A percentile compares a stretch with the other conserved stretches of the same genome.
These are phyloP conservation scores for Crithidia expoeki DNA, from an alignment of 208 protist species.

Conservation along the genomic window DNA sequence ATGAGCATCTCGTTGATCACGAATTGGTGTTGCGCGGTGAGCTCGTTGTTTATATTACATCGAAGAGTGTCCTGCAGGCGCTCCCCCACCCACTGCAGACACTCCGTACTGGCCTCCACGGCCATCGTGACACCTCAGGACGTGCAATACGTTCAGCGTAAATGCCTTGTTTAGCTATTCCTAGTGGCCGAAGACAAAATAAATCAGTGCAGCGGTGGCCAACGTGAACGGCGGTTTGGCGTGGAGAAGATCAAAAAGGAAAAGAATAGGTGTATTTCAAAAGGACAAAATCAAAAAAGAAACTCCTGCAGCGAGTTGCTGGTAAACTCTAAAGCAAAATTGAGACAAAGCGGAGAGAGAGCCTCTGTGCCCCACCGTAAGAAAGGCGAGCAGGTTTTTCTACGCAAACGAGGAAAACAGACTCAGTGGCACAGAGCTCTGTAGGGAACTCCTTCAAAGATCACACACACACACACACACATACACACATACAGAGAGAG, in stretches of 20 bases:
- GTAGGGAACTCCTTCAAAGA: too few species aligned
- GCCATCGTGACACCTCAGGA: conserved; percentile 11
- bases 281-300: too few species aligned
- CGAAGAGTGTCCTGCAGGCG: conserved; percentile 68
- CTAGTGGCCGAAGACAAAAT: neutral
- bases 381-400: too few species aligned
- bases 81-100: conserved; percentile 74
- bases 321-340: neutral
- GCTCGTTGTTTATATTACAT: conserved; percentile 40
- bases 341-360: neutral
- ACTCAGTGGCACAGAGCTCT: too few species aligned
- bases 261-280: neutral
- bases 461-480: too few species aligned
- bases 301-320: neutral
- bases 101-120: conserved; percentile 82
- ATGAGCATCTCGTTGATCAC: conserved; percentile 87
- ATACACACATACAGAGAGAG: too few species aligned
- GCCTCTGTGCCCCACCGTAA: too few species aligned
- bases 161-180: neutral
- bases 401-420: too few species aligned
- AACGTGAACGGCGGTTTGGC: too few species aligned
- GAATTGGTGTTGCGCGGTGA: conserved; percentile 53
- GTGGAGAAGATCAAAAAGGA: neutral
- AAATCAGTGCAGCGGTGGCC: too few species aligned
- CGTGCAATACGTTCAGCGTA: neutral